phyloP scores from a whole-genome alignment of 805 yeast species.

The Teunomyces pallodes region DNA sequence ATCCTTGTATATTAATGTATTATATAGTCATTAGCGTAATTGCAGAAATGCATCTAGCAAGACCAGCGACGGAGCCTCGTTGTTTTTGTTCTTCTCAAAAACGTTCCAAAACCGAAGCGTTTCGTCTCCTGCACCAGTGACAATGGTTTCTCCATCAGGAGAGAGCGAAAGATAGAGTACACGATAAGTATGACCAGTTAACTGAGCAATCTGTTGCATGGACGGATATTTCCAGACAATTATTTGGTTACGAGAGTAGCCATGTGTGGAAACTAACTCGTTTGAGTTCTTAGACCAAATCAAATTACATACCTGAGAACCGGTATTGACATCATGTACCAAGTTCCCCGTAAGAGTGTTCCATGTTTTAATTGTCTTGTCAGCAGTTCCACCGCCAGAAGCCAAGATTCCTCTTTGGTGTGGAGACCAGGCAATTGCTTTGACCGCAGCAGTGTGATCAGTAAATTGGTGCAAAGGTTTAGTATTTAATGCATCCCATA shows the following conservation, averaged over 20 bases:
- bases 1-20: conserved; percentile 4
- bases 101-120: conserved; percentile 94
- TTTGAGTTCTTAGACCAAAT: conserved; percentile 91
- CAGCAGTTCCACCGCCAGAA: conserved; percentile 97
- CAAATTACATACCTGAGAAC: conserved; percentile 93
- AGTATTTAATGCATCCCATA: conserved; percentile 79
- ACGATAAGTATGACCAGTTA: conserved; percentile 92
- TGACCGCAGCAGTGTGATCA: conserved; percentile 93
- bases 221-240: conserved; percentile 92
- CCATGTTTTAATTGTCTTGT: conserved; percentile 87
- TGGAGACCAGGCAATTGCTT: conserved; percentile 97
- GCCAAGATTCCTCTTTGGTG: conserved; percentile 93
- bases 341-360: conserved; percentile 77
- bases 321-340: conserved; percentile 83
- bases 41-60: conserved; percentile 74
- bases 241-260: conserved; percentile 85
- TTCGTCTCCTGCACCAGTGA: conserved; percentile 98
- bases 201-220: conserved; percentile 88
- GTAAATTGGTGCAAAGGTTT: conserved; percentile 70
- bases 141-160: conserved; percentile 95
- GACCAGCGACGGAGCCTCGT: conserved; percentile 58
- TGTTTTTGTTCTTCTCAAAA: conserved; percentile 71
- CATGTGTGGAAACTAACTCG: conserved; percentile 93
- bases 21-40: conserved; percentile 44
- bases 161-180: conserved; percentile 86